Percentiles rank a stretch among this genome's conserved stretches.
These are phyloP conservation scores for Trametes hirsuta DNA, from an alignment of 1,284 basidiomycete species.

Conservation along the genomic window DNA sequence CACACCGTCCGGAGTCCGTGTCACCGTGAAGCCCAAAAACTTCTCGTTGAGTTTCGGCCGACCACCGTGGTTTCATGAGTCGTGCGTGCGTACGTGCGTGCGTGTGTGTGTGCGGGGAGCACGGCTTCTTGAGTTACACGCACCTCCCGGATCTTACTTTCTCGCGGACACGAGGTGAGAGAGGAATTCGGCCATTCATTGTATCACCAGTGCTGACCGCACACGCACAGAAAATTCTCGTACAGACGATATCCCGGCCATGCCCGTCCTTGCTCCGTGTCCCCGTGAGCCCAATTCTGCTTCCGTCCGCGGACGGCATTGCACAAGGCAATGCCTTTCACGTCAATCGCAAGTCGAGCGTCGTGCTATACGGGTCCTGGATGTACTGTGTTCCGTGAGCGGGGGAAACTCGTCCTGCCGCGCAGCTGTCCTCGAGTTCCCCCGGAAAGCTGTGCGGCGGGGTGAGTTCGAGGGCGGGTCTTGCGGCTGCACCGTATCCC, in stretches of 20 bases:
- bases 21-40: no score
- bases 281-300: not conserved
- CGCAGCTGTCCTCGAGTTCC: not conserved
- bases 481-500: not conserved
- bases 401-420: not conserved
- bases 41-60: no score
- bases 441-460: constrained; percentile 16
- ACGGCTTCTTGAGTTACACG: not conserved
- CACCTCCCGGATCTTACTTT: not conserved
- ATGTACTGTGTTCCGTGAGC: not conserved
- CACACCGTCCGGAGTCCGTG: no score
- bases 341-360: not conserved
- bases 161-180: not conserved
- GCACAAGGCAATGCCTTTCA: no score
- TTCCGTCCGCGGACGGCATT: not conserved
- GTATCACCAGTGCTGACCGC: no score
- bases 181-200: no score
- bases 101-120: not conserved
- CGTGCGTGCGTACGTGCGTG: no score
- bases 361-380: not conserved
- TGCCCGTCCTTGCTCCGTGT: not conserved
- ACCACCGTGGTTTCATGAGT: not conserved
- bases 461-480: not conserved
- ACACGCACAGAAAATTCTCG: not conserved
- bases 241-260: not conserved